Evolutionary conservation across 768 basidiomycete species (phyloP).

Genomic region (Rhizopogon roseolus): DNA sequence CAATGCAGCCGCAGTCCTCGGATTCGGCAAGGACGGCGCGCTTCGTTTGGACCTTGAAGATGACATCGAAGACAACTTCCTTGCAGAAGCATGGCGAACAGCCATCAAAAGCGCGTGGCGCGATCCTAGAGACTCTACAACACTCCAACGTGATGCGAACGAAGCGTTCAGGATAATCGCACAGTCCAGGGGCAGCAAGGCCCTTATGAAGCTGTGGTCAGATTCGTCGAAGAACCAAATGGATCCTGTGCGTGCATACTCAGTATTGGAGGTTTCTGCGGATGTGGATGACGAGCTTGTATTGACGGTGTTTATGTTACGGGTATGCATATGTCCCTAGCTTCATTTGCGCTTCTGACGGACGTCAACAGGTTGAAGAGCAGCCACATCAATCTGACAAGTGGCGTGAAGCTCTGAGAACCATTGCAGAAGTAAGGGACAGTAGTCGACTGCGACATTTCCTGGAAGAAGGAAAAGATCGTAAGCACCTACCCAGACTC

Average conservation of each 20-base stretch:
- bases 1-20: conserved; percentile 46
- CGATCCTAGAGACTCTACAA: conserved; percentile 36
- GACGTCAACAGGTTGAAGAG: conserved; percentile 56
- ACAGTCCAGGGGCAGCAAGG: conserved; percentile 51
- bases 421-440: conserved; percentile 71
- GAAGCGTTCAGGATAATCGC: conserved; percentile 69
- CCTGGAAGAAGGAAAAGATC: conserved; percentile 62
- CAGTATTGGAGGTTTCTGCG: conserved; percentile 60
- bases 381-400: conserved; percentile 60
- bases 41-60: conserved; percentile 66
- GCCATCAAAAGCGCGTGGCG: conserved; percentile 56
- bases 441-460: conserved; percentile 69
- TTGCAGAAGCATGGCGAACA: conserved; percentile 64
- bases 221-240: conserved; percentile 51
- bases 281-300: conserved; percentile 79
- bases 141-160: conserved; percentile 49
- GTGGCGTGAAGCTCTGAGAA: conserved; percentile 66
- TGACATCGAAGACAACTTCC: conserved; percentile 65
- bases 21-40: conserved; percentile 59
- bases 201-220: conserved; percentile 48
- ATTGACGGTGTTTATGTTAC: conserved; percentile 63
- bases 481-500: conserved; percentile 41
- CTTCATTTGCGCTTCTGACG: conserved; percentile 6
- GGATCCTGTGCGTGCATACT: conserved; percentile 68
- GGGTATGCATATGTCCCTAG: conserved; percentile 40